Evolutionary conservation across 768 basidiomycete genomes (phyloP).

Genomic region (Boletus sp.): DNA sequence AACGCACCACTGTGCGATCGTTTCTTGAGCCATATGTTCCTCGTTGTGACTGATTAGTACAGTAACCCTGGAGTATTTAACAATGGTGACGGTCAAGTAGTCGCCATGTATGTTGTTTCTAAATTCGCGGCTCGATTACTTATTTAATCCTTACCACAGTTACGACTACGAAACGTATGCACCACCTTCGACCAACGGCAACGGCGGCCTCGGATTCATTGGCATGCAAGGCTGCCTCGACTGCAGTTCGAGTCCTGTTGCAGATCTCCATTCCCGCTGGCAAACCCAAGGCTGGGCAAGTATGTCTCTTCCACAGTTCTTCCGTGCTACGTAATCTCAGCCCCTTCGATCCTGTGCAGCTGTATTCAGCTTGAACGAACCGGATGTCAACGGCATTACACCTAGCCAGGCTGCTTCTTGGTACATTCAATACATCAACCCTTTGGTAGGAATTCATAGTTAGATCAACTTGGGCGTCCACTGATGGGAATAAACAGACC

Average conservation of each 20-base stretch:
- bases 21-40: background rate
- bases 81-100: conserved; percentile 35
- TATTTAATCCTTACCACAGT: conserved; percentile 12
- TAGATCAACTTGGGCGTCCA: background rate
- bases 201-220: conserved; percentile 38
- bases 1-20: conserved; percentile 31
- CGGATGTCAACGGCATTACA: conserved; percentile 31
- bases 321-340: background rate
- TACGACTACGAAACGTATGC: conserved; percentile 39
- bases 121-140: background rate
- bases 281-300: conserved; percentile 32
- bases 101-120: conserved; percentile 28
- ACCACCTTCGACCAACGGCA: conserved; percentile 36
- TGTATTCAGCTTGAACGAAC: conserved; percentile 39
- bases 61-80: conserved; percentile 32
- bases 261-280: conserved; percentile 32
- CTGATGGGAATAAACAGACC: conserved; percentile 16
- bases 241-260: conserved; percentile 37
- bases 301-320: conserved; percentile 9
- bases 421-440: conserved; percentile 37
- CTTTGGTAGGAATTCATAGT: conserved; percentile 25
- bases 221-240: conserved; percentile 40
- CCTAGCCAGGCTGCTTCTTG: conserved; percentile 34
- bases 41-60: conserved; percentile 3
- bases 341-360: conserved; percentile 8